Base-by-base conservation (phyloP, 2,329 filamentous ascomycete species). In the Mariannaea elegans region DNA sequence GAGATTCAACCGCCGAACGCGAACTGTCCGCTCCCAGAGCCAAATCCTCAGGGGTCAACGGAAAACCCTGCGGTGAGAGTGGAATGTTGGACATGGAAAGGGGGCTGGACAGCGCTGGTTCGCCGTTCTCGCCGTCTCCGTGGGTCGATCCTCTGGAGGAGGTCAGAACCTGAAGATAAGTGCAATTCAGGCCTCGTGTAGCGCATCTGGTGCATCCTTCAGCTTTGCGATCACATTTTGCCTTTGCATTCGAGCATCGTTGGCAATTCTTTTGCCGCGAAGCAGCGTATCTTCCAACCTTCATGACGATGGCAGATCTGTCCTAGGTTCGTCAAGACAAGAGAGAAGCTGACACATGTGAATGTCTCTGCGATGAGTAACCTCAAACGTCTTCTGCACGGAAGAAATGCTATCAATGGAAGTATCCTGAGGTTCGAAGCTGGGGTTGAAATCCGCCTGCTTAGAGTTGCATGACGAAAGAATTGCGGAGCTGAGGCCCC, bases 181-280 rank as follows among this genome's bases (percentile, higher is more conserved):
- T 62, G 56, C 76, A 79, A 44, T 60, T 29, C 12, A 77, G 55
- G 9, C 67, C 59, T 39, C 73, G 70, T 16, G 56, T 58, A 12
- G 61, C 53, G 39, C 78, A 80, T 18, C 77, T 70, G 1, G 68
- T 63, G 46, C 78, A 80, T 7, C 65, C 31, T 7, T 57, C 68
- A 9, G 61, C 32, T 44, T 66, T 71, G 45, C 76, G 76, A 64
- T 80, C 75, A 61, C 79, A 80, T 70, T 73, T 80, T 23, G 71
- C 72, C 60, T 80, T 80, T 47, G 77, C 73, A 13, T 55, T 34
- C 2, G 73, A 75, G 39, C 79, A 80, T 8, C 68, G 61, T 12
- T 72, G 71, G 53, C 78, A 81, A 34, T 75, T 74, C 51, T 78
- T 80, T 58, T 79, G 77, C 10, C 77, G 73, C 2, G 77, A 76